Percentiles rank a stretch among this genome's conserved stretches.
phyloP scores from a whole-genome alignment of 2,329 filamentous ascomycete species.

The Nectriaceae sp. region DNA sequence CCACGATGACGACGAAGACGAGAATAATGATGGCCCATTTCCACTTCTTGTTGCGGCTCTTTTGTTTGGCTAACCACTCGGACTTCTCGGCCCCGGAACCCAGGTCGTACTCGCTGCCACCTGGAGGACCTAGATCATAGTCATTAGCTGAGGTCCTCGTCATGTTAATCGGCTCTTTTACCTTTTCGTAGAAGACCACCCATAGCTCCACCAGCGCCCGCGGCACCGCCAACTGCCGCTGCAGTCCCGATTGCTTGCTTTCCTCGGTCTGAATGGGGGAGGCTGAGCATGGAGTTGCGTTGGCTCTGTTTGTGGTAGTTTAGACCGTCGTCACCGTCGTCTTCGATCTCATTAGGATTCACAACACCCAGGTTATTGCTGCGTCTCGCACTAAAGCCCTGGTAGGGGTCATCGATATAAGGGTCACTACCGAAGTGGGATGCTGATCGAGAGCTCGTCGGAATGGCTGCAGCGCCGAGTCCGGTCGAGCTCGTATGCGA shows the following conservation, averaged over 20 bases:
- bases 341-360: constrained; percentile 78
- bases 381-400: constrained; percentile 51
- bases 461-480: constrained; percentile 32
- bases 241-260: constrained; percentile 35
- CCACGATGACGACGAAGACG: constrained; percentile 66
- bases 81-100: constrained; percentile 59
- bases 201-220: constrained; percentile 46
- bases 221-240: constrained; percentile 47
- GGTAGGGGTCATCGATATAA: constrained; percentile 68
- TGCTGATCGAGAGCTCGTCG: constrained; percentile 37
- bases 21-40: constrained; percentile 68
- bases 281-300: constrained; percentile 62
- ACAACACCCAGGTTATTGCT: constrained; percentile 59
- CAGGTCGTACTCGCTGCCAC: constrained; percentile 36
- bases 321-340: constrained; percentile 87
- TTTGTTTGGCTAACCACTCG: constrained; percentile 63
- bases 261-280: constrained; percentile 46
- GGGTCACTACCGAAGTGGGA: constrained; percentile 42
- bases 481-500: constrained; percentile 39
- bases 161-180: constrained; percentile 10
- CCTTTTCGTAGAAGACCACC: constrained; percentile 35
- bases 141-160: not conserved
- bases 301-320: constrained; percentile 48
- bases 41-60: constrained; percentile 63
- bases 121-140: not conserved